A percentile compares a stretch with the other conserved stretches of the same genome.
These are phyloP conservation scores for Psidium guajava DNA, from an alignment of 345 rosid species.

Conservation along the genomic window DNA sequence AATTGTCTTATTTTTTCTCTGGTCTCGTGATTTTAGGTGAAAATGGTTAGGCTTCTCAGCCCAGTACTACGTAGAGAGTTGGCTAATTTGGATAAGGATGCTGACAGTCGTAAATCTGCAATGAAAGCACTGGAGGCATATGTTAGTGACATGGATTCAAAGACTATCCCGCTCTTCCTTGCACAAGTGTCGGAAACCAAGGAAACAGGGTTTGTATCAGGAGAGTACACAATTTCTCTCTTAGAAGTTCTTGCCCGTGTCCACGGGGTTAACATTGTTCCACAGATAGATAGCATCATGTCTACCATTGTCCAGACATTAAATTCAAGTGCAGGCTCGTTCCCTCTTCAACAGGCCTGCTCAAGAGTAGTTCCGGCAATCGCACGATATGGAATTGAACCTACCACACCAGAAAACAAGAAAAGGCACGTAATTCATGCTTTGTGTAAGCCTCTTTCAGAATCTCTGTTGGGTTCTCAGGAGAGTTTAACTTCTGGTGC, in stretches of 20 bases:
- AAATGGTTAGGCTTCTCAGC: slow-evolving; percentile 24
- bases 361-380: slow-evolving; percentile 89
- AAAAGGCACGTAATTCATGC: slow-evolving; percentile 69
- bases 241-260: slow-evolving; percentile 91
- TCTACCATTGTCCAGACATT: slow-evolving; percentile 62
- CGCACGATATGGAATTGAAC: slow-evolving; percentile 81
- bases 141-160: slow-evolving; percentile 70
- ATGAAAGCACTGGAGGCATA: slow-evolving; percentile 73
- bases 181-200: slow-evolving; percentile 77
- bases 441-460: slow-evolving; percentile 77
- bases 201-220: slow-evolving; percentile 69
- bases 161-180: slow-evolving; percentile 70
- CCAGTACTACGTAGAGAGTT: slow-evolving; percentile 55
- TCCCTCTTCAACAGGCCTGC: slow-evolving; percentile 95
- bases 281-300: slow-evolving; percentile 82
- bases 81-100: slow-evolving; percentile 76
- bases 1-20: background rate
- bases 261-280: slow-evolving; percentile 78
- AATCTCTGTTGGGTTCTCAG: slow-evolving; percentile 68
- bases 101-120: slow-evolving; percentile 61
- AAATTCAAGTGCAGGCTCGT: slow-evolving; percentile 79
- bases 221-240: slow-evolving; percentile 80
- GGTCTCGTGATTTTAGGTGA: background rate
- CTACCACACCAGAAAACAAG: slow-evolving; percentile 51
- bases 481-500: slow-evolving; percentile 79